Conservation (phyloP, 2,329 filamentous ascomycete species). For the Colletotrichum cuscutae region DNA sequence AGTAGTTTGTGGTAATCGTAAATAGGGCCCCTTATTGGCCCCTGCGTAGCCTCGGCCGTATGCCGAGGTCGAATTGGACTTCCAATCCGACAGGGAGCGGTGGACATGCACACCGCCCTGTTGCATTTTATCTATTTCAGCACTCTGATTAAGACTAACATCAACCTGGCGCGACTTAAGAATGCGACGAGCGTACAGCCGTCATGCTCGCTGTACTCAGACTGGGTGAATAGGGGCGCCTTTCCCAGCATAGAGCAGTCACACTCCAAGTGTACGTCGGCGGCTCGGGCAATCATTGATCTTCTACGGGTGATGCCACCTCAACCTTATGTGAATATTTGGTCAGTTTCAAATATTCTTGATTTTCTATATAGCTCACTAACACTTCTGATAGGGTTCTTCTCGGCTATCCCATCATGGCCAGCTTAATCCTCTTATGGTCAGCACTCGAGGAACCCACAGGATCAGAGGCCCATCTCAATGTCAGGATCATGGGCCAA, state of each 20-base stretch:
- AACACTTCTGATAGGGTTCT: conserved; percentile 1
- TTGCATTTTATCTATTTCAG: conserved; percentile 20
- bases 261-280: conserved; percentile 11
- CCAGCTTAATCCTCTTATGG: conserved; percentile 25
- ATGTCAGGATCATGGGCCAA: conserved; percentile 19
- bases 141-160: conserved; percentile 10
- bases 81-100: too few relatives aligned
- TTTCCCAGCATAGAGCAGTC: neutral
- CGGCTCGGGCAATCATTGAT: conserved; percentile 24
- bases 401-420: conserved; percentile 16
- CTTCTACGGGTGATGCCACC: conserved; percentile 2
- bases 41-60: too few relatives aligned
- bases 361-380: neutral
- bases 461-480: conserved; percentile 6
- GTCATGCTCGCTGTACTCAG: neutral
- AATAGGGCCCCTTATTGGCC: too few relatives aligned
- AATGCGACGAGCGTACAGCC: conserved; percentile 1
- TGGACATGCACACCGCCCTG: neutral
- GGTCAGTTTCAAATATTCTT: neutral
- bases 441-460: conserved; percentile 25
- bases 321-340: conserved; percentile 18
- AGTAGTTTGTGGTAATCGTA: too few relatives aligned
- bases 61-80: too few relatives aligned
- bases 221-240: neutral
- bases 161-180: conserved; percentile 7